These are phyloP conservation scores for Salix dunnii DNA, from an alignment of 345 rosid species.

Conservation along the genomic window DNA sequence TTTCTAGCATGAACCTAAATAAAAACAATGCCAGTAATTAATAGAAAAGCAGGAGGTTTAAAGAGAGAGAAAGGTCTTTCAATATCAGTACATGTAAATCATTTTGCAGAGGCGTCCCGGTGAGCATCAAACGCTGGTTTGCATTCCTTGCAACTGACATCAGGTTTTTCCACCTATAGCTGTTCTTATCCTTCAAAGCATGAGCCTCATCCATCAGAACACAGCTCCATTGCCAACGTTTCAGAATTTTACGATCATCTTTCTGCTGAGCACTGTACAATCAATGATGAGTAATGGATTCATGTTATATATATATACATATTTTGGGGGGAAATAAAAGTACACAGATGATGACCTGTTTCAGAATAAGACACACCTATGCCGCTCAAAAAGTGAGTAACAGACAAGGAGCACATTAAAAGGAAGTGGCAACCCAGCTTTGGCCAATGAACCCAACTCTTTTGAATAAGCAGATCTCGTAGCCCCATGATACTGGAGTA, in stretches of 20 bases:
- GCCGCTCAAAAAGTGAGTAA: constrained; percentile 93
- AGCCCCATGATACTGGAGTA: constrained; percentile 85
- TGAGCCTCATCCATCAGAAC: constrained; percentile 99
- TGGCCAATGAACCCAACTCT: constrained; percentile 69
- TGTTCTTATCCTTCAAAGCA: constrained; percentile 90
- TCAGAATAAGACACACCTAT: constrained; percentile 55
- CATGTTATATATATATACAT: not conserved
- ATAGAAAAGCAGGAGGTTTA: not conserved
- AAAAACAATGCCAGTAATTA: not conserved
- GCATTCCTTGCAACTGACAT: constrained; percentile 91
- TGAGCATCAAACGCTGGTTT: constrained; percentile 91
- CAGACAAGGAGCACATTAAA: constrained; percentile 94
- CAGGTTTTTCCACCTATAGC: constrained; percentile 95
- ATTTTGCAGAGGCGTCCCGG: constrained; percentile 99
- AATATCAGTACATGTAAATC: constrained; percentile 71
- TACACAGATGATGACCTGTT: constrained; percentile 11
- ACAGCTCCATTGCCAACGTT: constrained; percentile 96
- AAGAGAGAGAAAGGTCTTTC: not conserved
- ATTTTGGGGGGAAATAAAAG: constrained; percentile 1
- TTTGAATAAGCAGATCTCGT: constrained; percentile 74
- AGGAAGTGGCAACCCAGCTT: constrained; percentile 80
- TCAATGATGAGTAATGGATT: constrained; percentile 17
- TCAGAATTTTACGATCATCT: constrained; percentile 86
- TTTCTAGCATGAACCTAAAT: not conserved
- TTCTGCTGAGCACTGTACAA: constrained; percentile 84